Conservation (phyloP, 2,329 filamentous ascomycete species). For the Cercospora sojina region DNA sequence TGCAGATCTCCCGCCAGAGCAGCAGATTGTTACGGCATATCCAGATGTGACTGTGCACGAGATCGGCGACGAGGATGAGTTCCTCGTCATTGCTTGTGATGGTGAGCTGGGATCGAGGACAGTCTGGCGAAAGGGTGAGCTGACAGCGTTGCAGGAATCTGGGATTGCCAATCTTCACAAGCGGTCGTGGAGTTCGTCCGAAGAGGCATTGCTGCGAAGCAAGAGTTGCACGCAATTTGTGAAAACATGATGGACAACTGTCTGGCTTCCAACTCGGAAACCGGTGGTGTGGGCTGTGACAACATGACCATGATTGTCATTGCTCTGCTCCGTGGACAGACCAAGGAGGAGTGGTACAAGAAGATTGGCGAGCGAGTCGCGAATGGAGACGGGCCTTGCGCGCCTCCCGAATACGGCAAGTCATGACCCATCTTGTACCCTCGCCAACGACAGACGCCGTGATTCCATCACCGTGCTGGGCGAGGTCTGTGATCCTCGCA, state of each 20-base stretch:
- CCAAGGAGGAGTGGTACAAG: slow-evolving; percentile 98
- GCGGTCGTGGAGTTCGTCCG: slow-evolving; percentile 95
- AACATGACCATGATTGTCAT: slow-evolving; percentile 99
- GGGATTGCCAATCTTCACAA: slow-evolving; percentile 99
- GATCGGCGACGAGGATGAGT: slow-evolving; percentile 89
- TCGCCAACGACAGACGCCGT: neutral
- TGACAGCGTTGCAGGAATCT: slow-evolving; percentile 69
- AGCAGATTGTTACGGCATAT: slow-evolving; percentile 96
- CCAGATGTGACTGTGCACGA: slow-evolving; percentile 93
- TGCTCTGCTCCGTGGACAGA: slow-evolving; percentile 84
- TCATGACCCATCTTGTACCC: slow-evolving; percentile 44
- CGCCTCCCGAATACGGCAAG: slow-evolving; percentile 99
- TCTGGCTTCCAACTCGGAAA: slow-evolving; percentile 94
- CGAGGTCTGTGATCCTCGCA: neutral
- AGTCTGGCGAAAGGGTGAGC: neutral
- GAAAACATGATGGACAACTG: slow-evolving; percentile 99
- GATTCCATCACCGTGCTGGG: neutral
- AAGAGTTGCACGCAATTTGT: slow-evolving; percentile 90
- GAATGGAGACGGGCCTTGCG: slow-evolving; percentile 95
- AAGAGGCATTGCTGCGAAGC: slow-evolving; percentile 92
- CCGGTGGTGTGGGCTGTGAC: slow-evolving; percentile 94
- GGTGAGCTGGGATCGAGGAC: slow-evolving; percentile 56
- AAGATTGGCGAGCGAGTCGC: slow-evolving; percentile 90
- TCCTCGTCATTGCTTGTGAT: slow-evolving; percentile 88
- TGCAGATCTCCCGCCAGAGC: slow-evolving; percentile 92